Evolutionary conservation across 2,329 filamentous ascomycete genomes (phyloP), one percentile per base, ranked within the genome.

Genomic region (Polychaeton citri): DNA sequence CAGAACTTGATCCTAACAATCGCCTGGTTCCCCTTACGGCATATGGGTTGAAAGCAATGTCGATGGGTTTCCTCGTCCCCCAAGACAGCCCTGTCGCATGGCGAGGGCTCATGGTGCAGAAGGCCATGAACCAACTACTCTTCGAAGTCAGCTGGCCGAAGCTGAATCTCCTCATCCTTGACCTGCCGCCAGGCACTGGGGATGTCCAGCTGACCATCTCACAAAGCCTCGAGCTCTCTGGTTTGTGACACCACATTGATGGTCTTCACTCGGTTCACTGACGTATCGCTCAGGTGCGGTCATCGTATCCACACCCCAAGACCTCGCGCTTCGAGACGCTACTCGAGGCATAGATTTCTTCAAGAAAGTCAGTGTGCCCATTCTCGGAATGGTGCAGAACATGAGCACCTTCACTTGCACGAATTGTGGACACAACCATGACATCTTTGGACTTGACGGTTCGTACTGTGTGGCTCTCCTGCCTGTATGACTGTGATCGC

Each of bases 21-120:
- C 79, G 86, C 50, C 71, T 98, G 3, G 53, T 96, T 2, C 90
- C 90, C 0, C 63, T 98, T 17, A 86, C 82, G 16, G 94, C 93
- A 54, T 96, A 96, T 64, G 90, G 90, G 28, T 72, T 98, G 38
- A 92, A 92, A 61, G 92, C 86, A 37, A 98, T 98, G 90, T 95
- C 87, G 0, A 96, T 98, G 83, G 90, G 90, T 34, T 96, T 94
- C 46, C 71, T 98, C 1, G 76, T 94, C 1, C 74, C 74, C 15
- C 79, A 85, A 45, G 71, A 76, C 8, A 81, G 83, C 4, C 84
- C 87, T 0, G 81, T 98, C 12, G 87, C 90, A 20, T 98, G 90
- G 90, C 76, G 90, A 35, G 90, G 90, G 0, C 72, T 94, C 2
- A 95, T 98, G 87, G 83, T 96, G 10, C 92, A 93, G 71, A 98